Conservation (phyloP, 257 asterid species). For the Osmanthus fragrans region DNA sequence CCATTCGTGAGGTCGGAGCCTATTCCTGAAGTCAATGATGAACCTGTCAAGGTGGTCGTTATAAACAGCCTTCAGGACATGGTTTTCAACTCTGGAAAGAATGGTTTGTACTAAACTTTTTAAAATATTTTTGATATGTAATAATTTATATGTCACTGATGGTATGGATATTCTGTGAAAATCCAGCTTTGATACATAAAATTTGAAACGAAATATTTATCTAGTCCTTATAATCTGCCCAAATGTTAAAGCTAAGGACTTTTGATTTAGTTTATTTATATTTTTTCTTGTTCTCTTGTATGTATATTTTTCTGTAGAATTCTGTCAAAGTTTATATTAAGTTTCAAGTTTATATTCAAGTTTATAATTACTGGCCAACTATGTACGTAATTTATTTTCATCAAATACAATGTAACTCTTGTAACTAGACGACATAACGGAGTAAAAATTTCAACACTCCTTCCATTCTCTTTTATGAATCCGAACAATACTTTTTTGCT, state of each 20-base stretch:
- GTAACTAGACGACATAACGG: not conserved
- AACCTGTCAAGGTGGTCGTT: constrained; percentile 88
- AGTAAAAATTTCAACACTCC: not conserved
- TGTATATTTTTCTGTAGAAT: no score
- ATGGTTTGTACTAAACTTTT: constrained; percentile 42
- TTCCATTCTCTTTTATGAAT: not conserved
- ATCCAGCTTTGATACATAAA: not conserved
- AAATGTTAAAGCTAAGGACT: no score
- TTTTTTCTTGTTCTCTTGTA: no score
- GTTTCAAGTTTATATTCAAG: no score
- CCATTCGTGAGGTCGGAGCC: constrained; percentile 70
- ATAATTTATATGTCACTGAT: not conserved
- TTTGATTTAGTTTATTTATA: no score
- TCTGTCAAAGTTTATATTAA: no score
- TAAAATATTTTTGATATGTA: not conserved
- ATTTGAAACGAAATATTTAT: not conserved
- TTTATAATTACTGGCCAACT: not conserved
- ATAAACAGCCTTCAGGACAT: constrained; percentile 57
- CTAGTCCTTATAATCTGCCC: not conserved
- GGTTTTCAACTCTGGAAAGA: constrained; percentile 74
- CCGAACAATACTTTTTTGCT: not conserved
- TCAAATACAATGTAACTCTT: not conserved
- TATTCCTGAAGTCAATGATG: constrained; percentile 69
- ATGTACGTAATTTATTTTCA: not conserved
- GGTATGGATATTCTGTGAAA: not conserved